These are phyloP conservation scores for Neoascochyta sp. DNA, from an alignment of 2,329 filamentous ascomycete genomes.

Conservation along the genomic window DNA sequence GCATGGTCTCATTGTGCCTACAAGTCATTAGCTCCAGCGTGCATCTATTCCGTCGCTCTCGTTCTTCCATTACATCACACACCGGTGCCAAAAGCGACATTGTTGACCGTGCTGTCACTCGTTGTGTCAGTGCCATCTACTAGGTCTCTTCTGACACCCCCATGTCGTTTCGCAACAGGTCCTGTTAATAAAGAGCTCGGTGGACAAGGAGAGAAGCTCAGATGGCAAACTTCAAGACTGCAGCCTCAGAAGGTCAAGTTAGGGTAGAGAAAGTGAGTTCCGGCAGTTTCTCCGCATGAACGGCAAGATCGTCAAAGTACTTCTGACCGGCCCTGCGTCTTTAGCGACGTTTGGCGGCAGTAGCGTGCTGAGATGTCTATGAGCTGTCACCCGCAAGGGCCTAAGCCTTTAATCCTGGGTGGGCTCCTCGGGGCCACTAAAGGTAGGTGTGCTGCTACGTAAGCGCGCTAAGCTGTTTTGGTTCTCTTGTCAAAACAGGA, in stretches of 20 bases:
- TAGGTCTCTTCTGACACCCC: slow-evolving; percentile 6
- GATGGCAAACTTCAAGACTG: slow-evolving; percentile 6
- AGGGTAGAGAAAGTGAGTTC: slow-evolving; percentile 4
- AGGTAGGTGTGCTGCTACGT: too few species aligned
- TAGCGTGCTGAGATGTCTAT: too few species aligned
- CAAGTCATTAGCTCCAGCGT: not conserved
- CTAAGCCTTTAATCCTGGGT: too few species aligned
- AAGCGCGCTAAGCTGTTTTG: too few species aligned
- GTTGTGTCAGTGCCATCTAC: slow-evolving; percentile 2
- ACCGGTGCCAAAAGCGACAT: not conserved
- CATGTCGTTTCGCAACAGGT: slow-evolving; percentile 6
- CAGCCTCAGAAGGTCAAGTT: slow-evolving; percentile 5
- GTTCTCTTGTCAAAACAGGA: too few species aligned
- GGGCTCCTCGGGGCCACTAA: too few species aligned
- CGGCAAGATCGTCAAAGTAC: slow-evolving; percentile 7
- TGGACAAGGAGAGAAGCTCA: slow-evolving; percentile 5
- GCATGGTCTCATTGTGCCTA: not conserved
- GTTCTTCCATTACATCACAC: not conserved
- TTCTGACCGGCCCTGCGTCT: slow-evolving; percentile 6
- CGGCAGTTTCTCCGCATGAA: slow-evolving; percentile 8
- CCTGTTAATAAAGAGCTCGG: slow-evolving; percentile 2
- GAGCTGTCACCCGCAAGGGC: too few species aligned
- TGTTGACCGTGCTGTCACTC: slow-evolving; percentile 3
- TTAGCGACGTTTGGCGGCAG: too few species aligned
- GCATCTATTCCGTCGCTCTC: not conserved